Percentiles rank a stretch among this genome's conserved stretches.
Conservation (phyloP, 257 asterid species). For the Lantana camara region DNA sequence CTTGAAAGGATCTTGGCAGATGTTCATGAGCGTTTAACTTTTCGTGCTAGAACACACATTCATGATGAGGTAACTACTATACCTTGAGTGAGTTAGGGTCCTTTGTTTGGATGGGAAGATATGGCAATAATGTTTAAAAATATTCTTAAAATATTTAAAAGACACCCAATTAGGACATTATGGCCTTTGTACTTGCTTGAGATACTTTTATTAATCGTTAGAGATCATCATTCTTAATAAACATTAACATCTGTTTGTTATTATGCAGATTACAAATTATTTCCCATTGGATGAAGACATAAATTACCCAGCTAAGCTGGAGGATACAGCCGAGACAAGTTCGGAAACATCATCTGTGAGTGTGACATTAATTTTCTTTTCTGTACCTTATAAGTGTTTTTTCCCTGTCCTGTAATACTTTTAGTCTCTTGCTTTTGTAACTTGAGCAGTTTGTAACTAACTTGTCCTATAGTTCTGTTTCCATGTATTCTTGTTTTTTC, state of each 20-base stretch:
- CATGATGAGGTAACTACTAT: constrained; percentile 80
- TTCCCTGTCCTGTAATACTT: neutral
- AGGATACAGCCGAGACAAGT: constrained; percentile 61
- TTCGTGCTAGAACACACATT: constrained; percentile 95
- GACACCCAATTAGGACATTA: neutral
- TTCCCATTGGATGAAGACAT: constrained; percentile 86
- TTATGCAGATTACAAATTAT: constrained; percentile 84
- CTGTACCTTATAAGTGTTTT: constrained; percentile 12
- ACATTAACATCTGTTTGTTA: constrained; percentile 28
- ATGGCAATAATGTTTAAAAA: neutral
- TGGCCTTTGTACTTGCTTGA: constrained; percentile 24
- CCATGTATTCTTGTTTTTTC: constrained; percentile 14
- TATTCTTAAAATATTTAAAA: constrained; percentile 12
- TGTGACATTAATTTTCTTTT: constrained; percentile 19
- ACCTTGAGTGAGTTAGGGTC: constrained; percentile 12
- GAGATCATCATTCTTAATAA: constrained; percentile 10
- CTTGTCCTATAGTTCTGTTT: constrained; percentile 13
- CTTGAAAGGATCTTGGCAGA: constrained; percentile 93
- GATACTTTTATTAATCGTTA: constrained; percentile 14
- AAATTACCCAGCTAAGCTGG: constrained; percentile 89
- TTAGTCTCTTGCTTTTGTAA: constrained; percentile 9
- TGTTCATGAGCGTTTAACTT: constrained; percentile 93
- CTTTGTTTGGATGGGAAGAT: constrained; percentile 8
- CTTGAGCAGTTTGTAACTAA: constrained; percentile 24
- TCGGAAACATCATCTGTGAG: constrained; percentile 74